A percentile compares a stretch with the other conserved stretches of the same genome.
Evolutionary conservation across 305 asterid genomes (phyloP).

Genomic region (Nicotiana rustica): DNA sequence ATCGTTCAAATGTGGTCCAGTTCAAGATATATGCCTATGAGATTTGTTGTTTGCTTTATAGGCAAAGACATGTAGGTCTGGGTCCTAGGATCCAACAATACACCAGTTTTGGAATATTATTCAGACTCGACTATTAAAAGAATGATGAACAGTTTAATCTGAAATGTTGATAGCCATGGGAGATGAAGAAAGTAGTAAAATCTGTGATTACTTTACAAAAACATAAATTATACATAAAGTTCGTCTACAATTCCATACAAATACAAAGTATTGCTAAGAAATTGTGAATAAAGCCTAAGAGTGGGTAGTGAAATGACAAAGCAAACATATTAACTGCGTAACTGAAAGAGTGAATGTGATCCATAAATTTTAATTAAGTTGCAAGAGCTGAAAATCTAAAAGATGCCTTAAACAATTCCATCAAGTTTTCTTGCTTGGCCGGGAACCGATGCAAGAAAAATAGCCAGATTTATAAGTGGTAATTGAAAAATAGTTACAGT

Average conservation of each 20-base stretch:
- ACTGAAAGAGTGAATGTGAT: not conserved
- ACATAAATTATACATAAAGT: not conserved
- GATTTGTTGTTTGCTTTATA: constrained; percentile 1
- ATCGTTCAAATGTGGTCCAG: not conserved
- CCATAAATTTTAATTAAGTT: not conserved
- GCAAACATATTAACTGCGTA: not conserved
- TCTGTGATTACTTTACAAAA: not conserved
- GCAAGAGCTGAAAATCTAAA: not conserved
- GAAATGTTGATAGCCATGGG: not conserved
- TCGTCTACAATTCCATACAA: not conserved
- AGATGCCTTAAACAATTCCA: not conserved
- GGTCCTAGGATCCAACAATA: not conserved
- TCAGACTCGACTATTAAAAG: not conserved
- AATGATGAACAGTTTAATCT: not conserved
- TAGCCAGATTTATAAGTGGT: too few relatives aligned
- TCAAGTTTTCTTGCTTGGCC: constrained; percentile 39
- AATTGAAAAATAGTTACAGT: too few relatives aligned
- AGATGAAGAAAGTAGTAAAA: not conserved
- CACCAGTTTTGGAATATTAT: not conserved
- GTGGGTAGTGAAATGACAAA: too few relatives aligned
- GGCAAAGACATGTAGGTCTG: too few relatives aligned
- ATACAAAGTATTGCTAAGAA: not conserved
- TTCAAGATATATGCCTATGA: constrained; percentile 16
- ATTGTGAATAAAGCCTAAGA: not conserved
- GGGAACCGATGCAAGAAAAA: constrained; percentile 24